Conservation (phyloP, 1,284 basidiomycete genomes). For the Sanghuangporus sanghuang region DNA sequence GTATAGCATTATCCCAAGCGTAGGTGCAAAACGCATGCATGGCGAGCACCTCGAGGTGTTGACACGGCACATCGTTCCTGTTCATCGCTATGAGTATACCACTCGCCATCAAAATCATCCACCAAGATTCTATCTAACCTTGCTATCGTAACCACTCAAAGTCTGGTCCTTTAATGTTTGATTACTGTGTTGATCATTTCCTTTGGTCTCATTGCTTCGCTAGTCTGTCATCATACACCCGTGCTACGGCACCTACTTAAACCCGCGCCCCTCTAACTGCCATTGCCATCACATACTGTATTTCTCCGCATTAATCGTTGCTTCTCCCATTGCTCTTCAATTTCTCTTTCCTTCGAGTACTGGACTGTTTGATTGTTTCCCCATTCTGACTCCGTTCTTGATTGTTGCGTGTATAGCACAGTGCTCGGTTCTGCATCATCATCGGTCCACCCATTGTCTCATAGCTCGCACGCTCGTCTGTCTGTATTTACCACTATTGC, state of each 20-base stretch:
- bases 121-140: neutral
- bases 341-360: neutral
- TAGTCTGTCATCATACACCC: slow-evolving; percentile 10
- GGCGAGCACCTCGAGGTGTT: slow-evolving; percentile 1
- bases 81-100: slow-evolving; percentile 10
- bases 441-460: slow-evolving; percentile 17
- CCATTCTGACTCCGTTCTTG: slow-evolving; percentile 10
- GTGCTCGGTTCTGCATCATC: slow-evolving; percentile 13
- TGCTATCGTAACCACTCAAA: slow-evolving; percentile 14
- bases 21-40: slow-evolving; percentile 2
- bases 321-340: slow-evolving; percentile 5
- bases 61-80: neutral
- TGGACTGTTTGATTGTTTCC: slow-evolving; percentile 4
- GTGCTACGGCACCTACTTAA: slow-evolving; percentile 6
- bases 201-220: slow-evolving; percentile 10
- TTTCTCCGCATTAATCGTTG: slow-evolving; percentile 17
- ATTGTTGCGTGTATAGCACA: slow-evolving; percentile 18
- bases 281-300: slow-evolving; percentile 15
- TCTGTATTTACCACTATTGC: slow-evolving; percentile 12
- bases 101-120: neutral
- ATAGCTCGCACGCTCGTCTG: slow-evolving; percentile 18
- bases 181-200: slow-evolving; percentile 9
- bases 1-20: slow-evolving; percentile 2
- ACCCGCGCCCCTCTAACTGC: neutral
- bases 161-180: slow-evolving; percentile 14